Percentiles rank a stretch among this genome's conserved stretches.
Evolutionary conservation across 805 yeast genomes (phyloP).

Genomic region (Wickerhamiella azymoides): DNA sequence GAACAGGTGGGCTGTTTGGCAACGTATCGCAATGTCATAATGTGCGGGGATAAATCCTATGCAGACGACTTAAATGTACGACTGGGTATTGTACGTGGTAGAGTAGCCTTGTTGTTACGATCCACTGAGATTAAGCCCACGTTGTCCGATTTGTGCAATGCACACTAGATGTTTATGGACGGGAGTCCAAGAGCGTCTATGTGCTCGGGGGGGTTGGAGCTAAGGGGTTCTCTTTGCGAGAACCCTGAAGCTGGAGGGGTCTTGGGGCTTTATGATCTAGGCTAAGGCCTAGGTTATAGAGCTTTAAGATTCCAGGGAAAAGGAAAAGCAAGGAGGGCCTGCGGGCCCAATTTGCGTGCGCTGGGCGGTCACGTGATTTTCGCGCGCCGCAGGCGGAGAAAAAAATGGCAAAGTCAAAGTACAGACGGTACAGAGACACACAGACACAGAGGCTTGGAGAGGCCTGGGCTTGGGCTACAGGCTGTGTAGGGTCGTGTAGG

Average conservation of each 20-base stretch:
- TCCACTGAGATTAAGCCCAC: slow-evolving; percentile 37
- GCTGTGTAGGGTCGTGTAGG: too few species aligned
- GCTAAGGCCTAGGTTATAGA: not conserved
- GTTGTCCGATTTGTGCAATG: slow-evolving; percentile 26
- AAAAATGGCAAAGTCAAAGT: too few species aligned
- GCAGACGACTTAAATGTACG: slow-evolving; percentile 35
- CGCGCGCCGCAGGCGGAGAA: too few species aligned
- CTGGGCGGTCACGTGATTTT: too few species aligned
- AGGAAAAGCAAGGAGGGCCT: too few species aligned
- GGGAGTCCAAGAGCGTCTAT: not conserved
- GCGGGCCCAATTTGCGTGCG: too few species aligned
- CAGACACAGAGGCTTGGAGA: too few species aligned
- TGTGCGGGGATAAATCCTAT: slow-evolving; percentile 36
- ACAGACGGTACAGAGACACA: too few species aligned
- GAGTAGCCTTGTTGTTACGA: slow-evolving; percentile 43
- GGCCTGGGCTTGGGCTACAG: too few species aligned
- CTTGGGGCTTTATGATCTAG: not conserved
- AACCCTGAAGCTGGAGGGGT: not conserved
- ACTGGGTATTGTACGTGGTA: slow-evolving; percentile 37
- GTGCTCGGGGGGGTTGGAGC: too few species aligned
- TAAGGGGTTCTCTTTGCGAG: not conserved
- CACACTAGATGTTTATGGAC: not conserved
- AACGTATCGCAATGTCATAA: slow-evolving; percentile 32
- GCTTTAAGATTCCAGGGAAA: too few species aligned
- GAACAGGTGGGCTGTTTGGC: slow-evolving; percentile 30